phyloP scores from a whole-genome alignment of 2,329 filamentous ascomycete genomes.

The Colletotrichum lini region DNA sequence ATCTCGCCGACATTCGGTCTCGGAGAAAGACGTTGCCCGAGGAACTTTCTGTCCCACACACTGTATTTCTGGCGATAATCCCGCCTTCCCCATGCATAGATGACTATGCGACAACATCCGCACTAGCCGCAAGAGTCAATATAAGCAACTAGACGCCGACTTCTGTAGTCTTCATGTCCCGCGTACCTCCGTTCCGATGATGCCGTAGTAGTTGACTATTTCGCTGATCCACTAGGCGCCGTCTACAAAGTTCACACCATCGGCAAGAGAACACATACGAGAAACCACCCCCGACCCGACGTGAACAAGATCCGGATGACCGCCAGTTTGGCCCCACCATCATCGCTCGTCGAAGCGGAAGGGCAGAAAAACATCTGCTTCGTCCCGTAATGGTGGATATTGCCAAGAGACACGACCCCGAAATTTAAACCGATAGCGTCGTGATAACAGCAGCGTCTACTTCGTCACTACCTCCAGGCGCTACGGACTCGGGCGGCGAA shows the following conservation, averaged over 20 bases:
- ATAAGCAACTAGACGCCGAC: neutral
- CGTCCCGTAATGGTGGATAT: neutral
- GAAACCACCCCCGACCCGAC: neutral
- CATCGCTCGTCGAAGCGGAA: neutral
- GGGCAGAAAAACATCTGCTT: neutral
- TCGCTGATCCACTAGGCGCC: neutral
- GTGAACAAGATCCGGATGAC: neutral
- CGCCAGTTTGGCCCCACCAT: neutral
- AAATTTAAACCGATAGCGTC: neutral
- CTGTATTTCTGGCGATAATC: neutral
- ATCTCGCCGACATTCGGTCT: neutral
- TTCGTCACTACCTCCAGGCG: neutral
- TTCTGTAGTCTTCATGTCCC: neutral
- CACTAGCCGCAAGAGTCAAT: neutral
- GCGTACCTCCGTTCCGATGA: neutral
- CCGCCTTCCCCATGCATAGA: neutral
- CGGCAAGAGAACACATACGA: neutral
- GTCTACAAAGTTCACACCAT: neutral
- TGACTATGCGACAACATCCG: neutral
- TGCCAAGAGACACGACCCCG: neutral
- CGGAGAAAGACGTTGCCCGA: slow-evolving; percentile 11
- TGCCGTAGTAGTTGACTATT: neutral
- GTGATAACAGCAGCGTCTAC: neutral
- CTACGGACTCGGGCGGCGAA: neutral
- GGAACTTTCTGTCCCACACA: neutral